Conservation (phyloP, 805 yeast species). For the Kluyveromyces starmeri region DNA sequence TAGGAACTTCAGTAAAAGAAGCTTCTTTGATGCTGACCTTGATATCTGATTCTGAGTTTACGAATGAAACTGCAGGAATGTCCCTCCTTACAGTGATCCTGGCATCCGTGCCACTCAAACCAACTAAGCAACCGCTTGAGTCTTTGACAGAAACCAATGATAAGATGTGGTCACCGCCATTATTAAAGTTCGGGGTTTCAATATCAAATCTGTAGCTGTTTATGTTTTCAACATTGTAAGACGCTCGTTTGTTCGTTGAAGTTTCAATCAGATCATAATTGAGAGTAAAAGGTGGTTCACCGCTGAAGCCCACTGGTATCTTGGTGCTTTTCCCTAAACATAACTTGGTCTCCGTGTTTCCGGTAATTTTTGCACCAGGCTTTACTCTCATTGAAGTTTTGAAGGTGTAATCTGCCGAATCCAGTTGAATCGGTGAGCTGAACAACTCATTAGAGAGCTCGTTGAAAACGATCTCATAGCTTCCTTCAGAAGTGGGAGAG, state of each 20-base stretch:
- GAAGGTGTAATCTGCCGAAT: conserved; percentile 41
- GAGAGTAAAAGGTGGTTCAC: conserved; percentile 71
- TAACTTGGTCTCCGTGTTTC: conserved; percentile 21
- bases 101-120: conserved; percentile 53
- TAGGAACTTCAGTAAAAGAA: conserved; percentile 47
- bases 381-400: conserved; percentile 64
- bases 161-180: conserved; percentile 69
- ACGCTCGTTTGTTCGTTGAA: conserved; percentile 38
- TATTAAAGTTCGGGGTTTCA: conserved; percentile 43
- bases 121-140: conserved; percentile 70
- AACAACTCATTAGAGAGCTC: conserved; percentile 58
- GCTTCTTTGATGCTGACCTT: conserved; percentile 51
- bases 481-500: conserved; percentile 75
- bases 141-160: conserved; percentile 61
- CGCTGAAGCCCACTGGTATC: conserved; percentile 56
- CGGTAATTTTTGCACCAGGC: conserved; percentile 43
- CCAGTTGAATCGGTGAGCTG: conserved; percentile 33
- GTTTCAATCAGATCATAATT: conserved; percentile 59
- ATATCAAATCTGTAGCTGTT: conserved; percentile 32
- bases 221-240: conserved; percentile 36
- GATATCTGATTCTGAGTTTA: conserved; percentile 29
- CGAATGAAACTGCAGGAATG: conserved; percentile 50
- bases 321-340: conserved; percentile 40
- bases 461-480: conserved; percentile 64
- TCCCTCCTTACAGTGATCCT: conserved; percentile 61